phyloP scores from a whole-genome alignment of 345 rosid genomes.

The Angophora floribunda region DNA sequence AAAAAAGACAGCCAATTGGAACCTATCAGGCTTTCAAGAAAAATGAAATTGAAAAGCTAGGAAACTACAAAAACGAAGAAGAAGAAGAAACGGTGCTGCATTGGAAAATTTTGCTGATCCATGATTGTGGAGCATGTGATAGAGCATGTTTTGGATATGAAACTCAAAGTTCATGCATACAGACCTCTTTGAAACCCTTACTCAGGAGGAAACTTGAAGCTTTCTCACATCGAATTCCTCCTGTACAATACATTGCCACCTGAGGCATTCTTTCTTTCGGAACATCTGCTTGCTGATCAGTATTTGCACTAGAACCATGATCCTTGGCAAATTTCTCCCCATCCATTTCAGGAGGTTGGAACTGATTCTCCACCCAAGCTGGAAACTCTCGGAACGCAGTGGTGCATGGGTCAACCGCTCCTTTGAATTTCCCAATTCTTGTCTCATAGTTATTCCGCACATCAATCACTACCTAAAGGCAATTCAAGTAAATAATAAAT shows the following conservation, averaged over 20 bases:
- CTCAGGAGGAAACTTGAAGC: constrained; percentile 86
- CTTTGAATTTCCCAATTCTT: constrained; percentile 91
- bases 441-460: constrained; percentile 90
- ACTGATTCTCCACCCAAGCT: constrained; percentile 66
- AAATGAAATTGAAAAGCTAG: neutral
- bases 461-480: constrained; percentile 75
- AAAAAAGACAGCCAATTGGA: neutral
- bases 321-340: constrained; percentile 4
- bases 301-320: constrained; percentile 10
- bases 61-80: neutral
- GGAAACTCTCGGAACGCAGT: constrained; percentile 86
- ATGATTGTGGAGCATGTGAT: neutral
- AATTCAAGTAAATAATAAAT: neutral
- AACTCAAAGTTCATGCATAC: neutral
- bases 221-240: constrained; percentile 96
- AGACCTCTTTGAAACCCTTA: constrained; percentile 82
- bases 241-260: constrained; percentile 96
- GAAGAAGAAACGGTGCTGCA: neutral
- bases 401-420: constrained; percentile 90
- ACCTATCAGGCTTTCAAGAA: neutral
- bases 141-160: neutral
- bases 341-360: constrained; percentile 30
- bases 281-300: constrained; percentile 3
- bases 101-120: neutral
- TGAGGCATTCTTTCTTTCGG: constrained; percentile 32